Conservation (phyloP, 176 grass and related monocot species). For the Puccinellia tenuiflora region DNA sequence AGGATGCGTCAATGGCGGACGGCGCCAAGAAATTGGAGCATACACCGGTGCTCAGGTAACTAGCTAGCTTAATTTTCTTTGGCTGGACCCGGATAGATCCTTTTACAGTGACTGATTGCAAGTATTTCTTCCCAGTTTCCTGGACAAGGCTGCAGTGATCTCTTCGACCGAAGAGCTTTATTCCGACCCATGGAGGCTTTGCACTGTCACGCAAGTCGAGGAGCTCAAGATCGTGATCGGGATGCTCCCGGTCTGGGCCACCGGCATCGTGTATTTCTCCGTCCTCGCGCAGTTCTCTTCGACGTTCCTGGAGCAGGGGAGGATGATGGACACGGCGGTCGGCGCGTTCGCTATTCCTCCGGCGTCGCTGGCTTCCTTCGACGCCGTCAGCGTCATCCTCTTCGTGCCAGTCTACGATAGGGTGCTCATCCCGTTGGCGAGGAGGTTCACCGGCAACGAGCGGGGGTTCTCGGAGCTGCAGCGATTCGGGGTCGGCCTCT, state of each 20-base stretch:
- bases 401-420: constrained; percentile 73
- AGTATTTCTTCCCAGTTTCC: constrained; percentile 34
- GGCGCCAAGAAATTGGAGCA: constrained; percentile 38
- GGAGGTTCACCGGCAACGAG: constrained; percentile 56
- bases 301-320: constrained; percentile 81
- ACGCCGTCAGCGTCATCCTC: constrained; percentile 62
- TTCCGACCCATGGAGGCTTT: constrained; percentile 59
- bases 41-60: constrained; percentile 49
- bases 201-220: constrained; percentile 70
- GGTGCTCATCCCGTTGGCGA: constrained; percentile 45
- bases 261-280: constrained; percentile 56
- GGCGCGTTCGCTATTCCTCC: constrained; percentile 59
- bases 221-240: constrained; percentile 65
- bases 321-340: constrained; percentile 43
- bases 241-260: constrained; percentile 80
- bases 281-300: constrained; percentile 79
- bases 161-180: constrained; percentile 24
- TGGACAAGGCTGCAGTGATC: constrained; percentile 68
- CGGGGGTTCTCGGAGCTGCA: constrained; percentile 70
- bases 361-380: constrained; percentile 74
- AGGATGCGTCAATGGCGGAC: constrained; percentile 39
- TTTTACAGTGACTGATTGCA: neutral
- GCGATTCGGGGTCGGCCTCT: constrained; percentile 58
- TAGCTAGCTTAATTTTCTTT: neutral
- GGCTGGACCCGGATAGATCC: neutral